Conservation (phyloP, 768 basidiomycete genomes). For the Boletellus ananiceps region DNA sequence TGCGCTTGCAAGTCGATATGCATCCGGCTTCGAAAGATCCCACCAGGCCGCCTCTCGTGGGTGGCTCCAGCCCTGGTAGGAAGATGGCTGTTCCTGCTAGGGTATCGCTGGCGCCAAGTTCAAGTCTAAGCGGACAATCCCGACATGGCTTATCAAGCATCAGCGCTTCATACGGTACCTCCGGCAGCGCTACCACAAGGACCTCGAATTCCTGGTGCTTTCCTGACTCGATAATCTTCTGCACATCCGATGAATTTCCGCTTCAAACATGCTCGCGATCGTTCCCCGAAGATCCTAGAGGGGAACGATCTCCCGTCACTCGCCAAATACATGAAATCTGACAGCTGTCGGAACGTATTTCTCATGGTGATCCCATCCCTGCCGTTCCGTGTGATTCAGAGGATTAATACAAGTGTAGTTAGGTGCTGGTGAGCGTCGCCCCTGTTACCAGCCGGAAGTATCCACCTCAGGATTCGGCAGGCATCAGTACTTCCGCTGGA, state of each 20-base stretch:
- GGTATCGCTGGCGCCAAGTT: too few species aligned
- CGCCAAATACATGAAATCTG: slow-evolving; percentile 65
- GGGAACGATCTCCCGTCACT: slow-evolving; percentile 41
- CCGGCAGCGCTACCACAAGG: too few species aligned
- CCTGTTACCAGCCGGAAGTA: neutral
- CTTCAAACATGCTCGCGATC: slow-evolving; percentile 1
- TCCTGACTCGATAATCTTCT: neutral
- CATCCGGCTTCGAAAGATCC: too few species aligned
- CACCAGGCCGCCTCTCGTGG: too few species aligned
- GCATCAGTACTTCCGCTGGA: slow-evolving; percentile 74
- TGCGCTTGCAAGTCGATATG: too few species aligned
- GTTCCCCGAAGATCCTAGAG: slow-evolving; percentile 24
- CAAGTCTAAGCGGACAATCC: too few species aligned
- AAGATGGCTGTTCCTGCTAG: too few species aligned
- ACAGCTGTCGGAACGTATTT: slow-evolving; percentile 61
- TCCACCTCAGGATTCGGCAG: slow-evolving; percentile 30
- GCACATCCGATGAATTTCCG: slow-evolving; percentile 13
- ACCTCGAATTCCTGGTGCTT: too few species aligned
- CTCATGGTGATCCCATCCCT: slow-evolving; percentile 53
- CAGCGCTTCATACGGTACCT: too few species aligned
- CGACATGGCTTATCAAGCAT: too few species aligned
- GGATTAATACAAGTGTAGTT: slow-evolving; percentile 38
- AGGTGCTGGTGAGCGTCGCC: slow-evolving; percentile 53
- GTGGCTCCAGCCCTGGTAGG: too few species aligned
- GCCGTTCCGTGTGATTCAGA: neutral